These are phyloP conservation scores for Crepidotus variabilis DNA, from an alignment of 768 basidiomycete genomes.

Conservation along the genomic window DNA sequence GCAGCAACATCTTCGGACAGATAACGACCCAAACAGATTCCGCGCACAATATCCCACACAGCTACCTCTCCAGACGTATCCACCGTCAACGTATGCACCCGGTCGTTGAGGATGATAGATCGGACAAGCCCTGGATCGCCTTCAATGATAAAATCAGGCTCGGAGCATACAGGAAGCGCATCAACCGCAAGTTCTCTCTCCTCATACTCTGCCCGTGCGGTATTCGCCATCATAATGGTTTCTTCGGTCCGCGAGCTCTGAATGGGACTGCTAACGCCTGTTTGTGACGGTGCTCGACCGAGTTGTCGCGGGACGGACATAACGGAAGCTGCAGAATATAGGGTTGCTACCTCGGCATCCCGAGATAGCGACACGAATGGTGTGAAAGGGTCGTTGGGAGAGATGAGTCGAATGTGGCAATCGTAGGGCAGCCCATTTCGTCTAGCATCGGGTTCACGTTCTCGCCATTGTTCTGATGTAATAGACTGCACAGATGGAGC, in stretches of 20 bases:
- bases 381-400: conserved; percentile 60
- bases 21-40: conserved; percentile 72
- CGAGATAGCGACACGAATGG: conserved; percentile 36
- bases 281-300: conserved; percentile 21
- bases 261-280: conserved; percentile 22
- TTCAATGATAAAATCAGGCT: conserved; percentile 66
- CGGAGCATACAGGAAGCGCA: conserved; percentile 50
- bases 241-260: conserved; percentile 34
- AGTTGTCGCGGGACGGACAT: conserved; percentile 49
- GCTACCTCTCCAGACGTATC: conserved; percentile 87
- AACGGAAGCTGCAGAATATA: conserved; percentile 83
- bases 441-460: conserved; percentile 28
- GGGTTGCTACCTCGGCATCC: conserved; percentile 79
- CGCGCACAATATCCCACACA: conserved; percentile 88
- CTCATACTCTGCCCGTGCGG: conserved; percentile 52
- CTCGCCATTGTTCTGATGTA: conserved; percentile 27
- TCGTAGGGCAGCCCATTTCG: conserved; percentile 68
- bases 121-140: conserved; percentile 85
- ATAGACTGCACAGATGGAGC: conserved; percentile 32
- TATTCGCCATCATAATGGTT: conserved; percentile 30
- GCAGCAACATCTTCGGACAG: conserved; percentile 59
- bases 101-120: conserved; percentile 79
- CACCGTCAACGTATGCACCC: conserved; percentile 86
- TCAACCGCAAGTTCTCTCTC: conserved; percentile 79
- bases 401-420: conserved; percentile 64